A percentile compares a stretch with the other conserved stretches of the same genome.
phyloP scores from a whole-genome alignment of 2,329 filamentous ascomycete genomes.

The Paraconiothyrium brasiliense region DNA sequence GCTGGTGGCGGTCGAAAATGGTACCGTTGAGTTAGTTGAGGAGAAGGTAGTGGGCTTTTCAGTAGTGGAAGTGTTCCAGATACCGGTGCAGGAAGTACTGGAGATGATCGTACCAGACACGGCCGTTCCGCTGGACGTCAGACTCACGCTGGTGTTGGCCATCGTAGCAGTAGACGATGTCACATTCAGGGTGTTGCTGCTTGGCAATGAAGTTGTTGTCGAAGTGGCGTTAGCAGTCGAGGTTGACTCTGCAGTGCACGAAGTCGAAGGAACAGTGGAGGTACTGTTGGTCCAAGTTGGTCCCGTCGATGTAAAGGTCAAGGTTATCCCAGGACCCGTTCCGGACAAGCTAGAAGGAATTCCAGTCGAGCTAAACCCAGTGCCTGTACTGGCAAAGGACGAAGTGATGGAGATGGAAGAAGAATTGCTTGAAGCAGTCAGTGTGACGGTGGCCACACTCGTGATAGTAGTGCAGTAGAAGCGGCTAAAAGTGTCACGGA shows the following conservation, averaged over 20 bases:
- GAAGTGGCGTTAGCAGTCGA: background rate
- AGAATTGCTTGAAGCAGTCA: background rate
- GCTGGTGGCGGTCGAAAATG: background rate
- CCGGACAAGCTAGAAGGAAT: background rate
- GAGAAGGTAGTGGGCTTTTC: background rate
- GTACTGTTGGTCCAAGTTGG: slow-evolving; percentile 7
- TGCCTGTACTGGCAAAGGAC: background rate
- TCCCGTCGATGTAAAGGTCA: background rate
- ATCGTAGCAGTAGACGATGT: background rate
- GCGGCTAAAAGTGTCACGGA: slow-evolving; percentile 11
- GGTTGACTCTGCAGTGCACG: slow-evolving; percentile 6
- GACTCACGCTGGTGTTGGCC: slow-evolving; percentile 1
- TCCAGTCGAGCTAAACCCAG: background rate
- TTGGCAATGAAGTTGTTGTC: background rate
- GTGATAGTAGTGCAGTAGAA: background rate
- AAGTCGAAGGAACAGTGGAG: slow-evolving; percentile 1
- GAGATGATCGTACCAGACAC: background rate
- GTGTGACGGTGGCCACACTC: background rate
- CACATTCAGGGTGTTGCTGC: background rate
- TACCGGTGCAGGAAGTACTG: background rate
- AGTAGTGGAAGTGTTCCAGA: background rate
- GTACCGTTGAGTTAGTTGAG: background rate
- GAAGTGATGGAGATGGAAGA: background rate
- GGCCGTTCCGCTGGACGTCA: background rate
- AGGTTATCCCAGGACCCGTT: background rate